These are phyloP conservation scores for Ogataea paraovalis DNA, from an alignment of 805 yeast species.

Conservation along the genomic window DNA sequence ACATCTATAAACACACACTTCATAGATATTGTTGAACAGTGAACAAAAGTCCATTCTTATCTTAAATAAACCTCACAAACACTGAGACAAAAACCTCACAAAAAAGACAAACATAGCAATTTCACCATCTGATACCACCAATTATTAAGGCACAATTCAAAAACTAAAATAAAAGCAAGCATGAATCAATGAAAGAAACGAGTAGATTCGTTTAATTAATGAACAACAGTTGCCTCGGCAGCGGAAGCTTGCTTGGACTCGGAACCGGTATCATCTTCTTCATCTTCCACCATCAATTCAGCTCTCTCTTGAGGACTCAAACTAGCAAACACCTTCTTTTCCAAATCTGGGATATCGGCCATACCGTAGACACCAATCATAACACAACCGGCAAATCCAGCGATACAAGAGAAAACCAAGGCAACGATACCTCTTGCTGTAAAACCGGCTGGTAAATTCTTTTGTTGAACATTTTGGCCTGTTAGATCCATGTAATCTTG, in stretches of 20 bases:
- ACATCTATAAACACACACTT: background rate
- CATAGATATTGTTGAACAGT: background rate
- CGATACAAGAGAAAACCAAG: conserved; percentile 79
- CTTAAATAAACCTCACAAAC: too few relatives aligned
- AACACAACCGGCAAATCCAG: conserved; percentile 79
- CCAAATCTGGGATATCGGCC: conserved; percentile 72
- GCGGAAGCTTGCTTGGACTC: conserved; percentile 12
- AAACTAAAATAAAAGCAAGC: background rate
- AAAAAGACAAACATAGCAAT: too few relatives aligned
- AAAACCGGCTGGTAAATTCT: conserved; percentile 78
- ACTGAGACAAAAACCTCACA: too few relatives aligned
- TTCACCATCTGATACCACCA: too few relatives aligned
- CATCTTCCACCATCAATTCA: conserved; percentile 30
- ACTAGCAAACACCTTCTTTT: conserved; percentile 55
- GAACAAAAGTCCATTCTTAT: background rate
- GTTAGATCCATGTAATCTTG: conserved; percentile 59
- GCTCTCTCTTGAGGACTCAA: conserved; percentile 45
- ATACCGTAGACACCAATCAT: conserved; percentile 81
- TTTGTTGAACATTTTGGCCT: conserved; percentile 70
- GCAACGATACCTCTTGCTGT: conserved; percentile 95
- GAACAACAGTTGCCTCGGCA: conserved; percentile 7
- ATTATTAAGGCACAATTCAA: background rate
- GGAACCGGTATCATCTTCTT: conserved; percentile 11
- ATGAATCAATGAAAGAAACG: background rate
- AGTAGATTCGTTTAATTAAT: background rate